phyloP scores from a whole-genome alignment of 2,329 filamentous ascomycete genomes.

The Aspergillus neoniger region DNA sequence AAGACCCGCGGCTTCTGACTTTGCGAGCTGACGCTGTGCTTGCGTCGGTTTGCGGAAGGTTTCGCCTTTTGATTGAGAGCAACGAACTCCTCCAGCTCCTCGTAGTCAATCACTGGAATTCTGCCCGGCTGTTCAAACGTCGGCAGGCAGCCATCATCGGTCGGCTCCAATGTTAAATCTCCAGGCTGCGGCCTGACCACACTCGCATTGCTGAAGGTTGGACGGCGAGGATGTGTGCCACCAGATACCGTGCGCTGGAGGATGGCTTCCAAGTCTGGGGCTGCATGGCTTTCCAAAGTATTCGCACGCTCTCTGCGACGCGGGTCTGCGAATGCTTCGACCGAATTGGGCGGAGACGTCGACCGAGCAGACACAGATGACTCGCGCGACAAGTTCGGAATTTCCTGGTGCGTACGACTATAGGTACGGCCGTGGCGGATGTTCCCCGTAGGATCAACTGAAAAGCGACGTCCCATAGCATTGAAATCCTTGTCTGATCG shows the following conservation, averaged over 20 bases:
- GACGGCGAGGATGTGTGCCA: conserved; percentile 63
- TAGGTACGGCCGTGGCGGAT: conserved; percentile 36
- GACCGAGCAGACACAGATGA: conserved; percentile 64
- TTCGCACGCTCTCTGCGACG: conserved; percentile 77
- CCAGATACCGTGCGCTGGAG: conserved; percentile 72
- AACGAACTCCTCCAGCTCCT: conserved; percentile 91
- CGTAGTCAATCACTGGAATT: conserved; percentile 83
- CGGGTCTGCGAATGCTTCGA: conserved; percentile 93
- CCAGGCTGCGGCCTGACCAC: conserved; percentile 53
- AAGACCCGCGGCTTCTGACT: conserved; percentile 58
- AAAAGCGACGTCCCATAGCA: conserved; percentile 39
- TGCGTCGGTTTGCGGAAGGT: conserved; percentile 39
- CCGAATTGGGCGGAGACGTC: conserved; percentile 88
- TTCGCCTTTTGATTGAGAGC: conserved; percentile 58
- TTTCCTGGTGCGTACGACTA: conserved; percentile 42
- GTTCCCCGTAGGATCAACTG: conserved; percentile 44
- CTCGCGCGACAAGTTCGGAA: conserved; percentile 45
- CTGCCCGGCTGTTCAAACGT: conserved; percentile 75
- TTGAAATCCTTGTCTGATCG: conserved; percentile 39
- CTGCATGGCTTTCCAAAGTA: conserved; percentile 62
- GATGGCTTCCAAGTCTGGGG: conserved; percentile 58
- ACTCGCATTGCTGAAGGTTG: conserved; percentile 61
- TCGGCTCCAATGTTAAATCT: conserved; percentile 36
- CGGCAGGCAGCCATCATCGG: conserved; percentile 80
- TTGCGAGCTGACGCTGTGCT: conserved; percentile 53